phyloP scores from a whole-genome alignment of 2,329 filamentous ascomycete species.

The Colletotrichum lupini region DNA sequence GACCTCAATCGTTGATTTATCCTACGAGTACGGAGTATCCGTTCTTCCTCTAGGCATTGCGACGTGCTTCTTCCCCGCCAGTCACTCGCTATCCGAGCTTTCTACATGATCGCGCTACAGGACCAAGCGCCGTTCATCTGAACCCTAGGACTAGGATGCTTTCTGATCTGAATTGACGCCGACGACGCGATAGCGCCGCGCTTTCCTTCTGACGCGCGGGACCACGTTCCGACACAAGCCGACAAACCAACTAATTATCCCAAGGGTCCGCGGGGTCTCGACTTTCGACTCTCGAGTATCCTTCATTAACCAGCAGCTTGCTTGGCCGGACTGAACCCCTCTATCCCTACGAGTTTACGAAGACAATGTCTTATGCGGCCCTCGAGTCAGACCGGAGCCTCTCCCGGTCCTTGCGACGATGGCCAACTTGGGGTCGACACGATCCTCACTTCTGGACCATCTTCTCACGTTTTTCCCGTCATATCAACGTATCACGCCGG shows the following conservation, averaged over 20 bases:
- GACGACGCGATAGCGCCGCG: slow-evolving; percentile 23
- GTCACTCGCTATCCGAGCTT: slow-evolving; percentile 3
- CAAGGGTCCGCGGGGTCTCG: not conserved
- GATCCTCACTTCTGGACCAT: slow-evolving; percentile 1
- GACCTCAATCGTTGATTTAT: not conserved
- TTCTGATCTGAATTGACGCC: slow-evolving; percentile 16
- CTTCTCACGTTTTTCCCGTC: not conserved
- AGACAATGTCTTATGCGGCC: not conserved
- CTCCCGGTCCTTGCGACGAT: not conserved
- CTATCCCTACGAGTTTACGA: not conserved
- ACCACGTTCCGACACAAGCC: slow-evolving; percentile 11
- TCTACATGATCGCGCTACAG: not conserved
- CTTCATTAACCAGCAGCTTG: not conserved
- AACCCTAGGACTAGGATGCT: not conserved
- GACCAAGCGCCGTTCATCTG: slow-evolving; percentile 1
- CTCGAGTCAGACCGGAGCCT: not conserved
- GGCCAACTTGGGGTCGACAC: not conserved
- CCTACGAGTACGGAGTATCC: not conserved
- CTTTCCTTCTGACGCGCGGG: slow-evolving; percentile 20
- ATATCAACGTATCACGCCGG: not conserved
- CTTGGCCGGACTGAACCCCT: not conserved
- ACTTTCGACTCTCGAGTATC: not conserved
- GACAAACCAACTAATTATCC: not conserved
- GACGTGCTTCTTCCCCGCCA: not conserved
- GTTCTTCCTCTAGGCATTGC: not conserved